phyloP scores from a whole-genome alignment of 768 basidiomycete species.

The Clavaria fumosa region DNA sequence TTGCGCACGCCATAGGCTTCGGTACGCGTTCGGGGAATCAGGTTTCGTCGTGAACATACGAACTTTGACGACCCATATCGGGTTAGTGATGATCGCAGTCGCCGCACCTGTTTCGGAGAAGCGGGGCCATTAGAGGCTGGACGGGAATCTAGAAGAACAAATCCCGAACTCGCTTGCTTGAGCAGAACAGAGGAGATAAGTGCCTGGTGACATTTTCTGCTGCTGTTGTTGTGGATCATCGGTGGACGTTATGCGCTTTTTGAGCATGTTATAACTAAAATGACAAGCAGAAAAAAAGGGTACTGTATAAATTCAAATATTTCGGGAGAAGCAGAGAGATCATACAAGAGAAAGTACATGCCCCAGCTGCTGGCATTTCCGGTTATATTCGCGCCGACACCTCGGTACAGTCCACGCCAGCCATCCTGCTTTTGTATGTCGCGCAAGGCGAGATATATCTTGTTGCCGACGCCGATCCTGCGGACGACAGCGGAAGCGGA shows the following conservation, averaged over 20 bases:
- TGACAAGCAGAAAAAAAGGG: slow-evolving; percentile 3
- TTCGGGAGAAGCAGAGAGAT: too few species aligned
- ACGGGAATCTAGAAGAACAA: slow-evolving; percentile 9
- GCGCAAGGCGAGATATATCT: slow-evolving; percentile 62
- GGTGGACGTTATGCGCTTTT: slow-evolving; percentile 58
- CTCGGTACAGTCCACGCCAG: slow-evolving; percentile 78
- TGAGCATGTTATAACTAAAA: slow-evolving; percentile 82
- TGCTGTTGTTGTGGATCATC: slow-evolving; percentile 51
- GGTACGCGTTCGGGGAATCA: slow-evolving; percentile 58
- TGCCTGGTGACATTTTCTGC: slow-evolving; percentile 54
- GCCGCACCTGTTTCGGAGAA: slow-evolving; percentile 51
- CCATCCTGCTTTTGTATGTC: slow-evolving; percentile 66
- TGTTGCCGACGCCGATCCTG: slow-evolving; percentile 46
- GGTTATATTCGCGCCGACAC: slow-evolving; percentile 78
- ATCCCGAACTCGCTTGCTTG: slow-evolving; percentile 88
- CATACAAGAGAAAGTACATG: slow-evolving; percentile 93
- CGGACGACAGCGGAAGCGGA: too few species aligned
- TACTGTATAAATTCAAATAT: slow-evolving; percentile 5
- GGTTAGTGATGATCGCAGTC: slow-evolving; percentile 91
- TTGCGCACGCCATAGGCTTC: slow-evolving; percentile 57
- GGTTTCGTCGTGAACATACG: slow-evolving; percentile 81
- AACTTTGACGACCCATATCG: slow-evolving; percentile 95
- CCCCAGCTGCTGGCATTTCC: slow-evolving; percentile 98
- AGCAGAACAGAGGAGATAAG: slow-evolving; percentile 81
- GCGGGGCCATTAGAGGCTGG: slow-evolving; percentile 7